Evolutionary conservation across 352 stramenopile species (phyloP), one percentile per base, ranked within the genome.

Genomic region (Pythium vanterpoolii): DNA sequence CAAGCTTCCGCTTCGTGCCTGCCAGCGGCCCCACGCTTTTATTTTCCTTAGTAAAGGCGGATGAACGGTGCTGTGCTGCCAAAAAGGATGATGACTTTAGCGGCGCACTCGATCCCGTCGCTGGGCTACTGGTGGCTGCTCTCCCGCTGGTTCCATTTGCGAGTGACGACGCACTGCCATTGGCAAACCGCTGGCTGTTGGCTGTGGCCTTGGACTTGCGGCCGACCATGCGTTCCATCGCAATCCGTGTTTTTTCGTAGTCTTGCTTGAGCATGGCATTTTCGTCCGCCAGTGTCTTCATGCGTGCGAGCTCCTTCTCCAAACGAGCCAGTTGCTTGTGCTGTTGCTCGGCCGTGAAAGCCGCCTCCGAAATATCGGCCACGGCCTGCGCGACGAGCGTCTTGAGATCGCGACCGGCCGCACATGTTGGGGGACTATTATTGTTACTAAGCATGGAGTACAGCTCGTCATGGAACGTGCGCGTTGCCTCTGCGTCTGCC

Each of bases 151-250:
- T 30, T 30, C 24, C 28, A 4, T 30, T 28, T 19, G 43, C 9
- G 13, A 26, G 27, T 18, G 38, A 24, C 3, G 33, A 16, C 18
- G 38, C 18, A 7, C 14, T 19, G 13, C 43, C 43, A 6, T 3
- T 24, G 9, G 23, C 21, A 19, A 54, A 68, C 6, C 48, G 55
- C 11, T 59, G 52, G 0, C 34, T 53, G 42, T 65, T 62, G 40
- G 33, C 44, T 24, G 36, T 60, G 34, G 49, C 42, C 34, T 66
- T 68, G 48, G 53, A 62, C 60, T 62, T 68, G 13, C 73, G 73
- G 28, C 64, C 49, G 9, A 70, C 68, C 13, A 87, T 87, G 0
- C 79, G 78, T 46, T 89, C 79, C 81, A 90, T 89, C 1, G 76
- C 68, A 56, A 79, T 59, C 52, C 83, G 83, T 7, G 77, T 73